These are phyloP conservation scores for Kurtzmaniella fragi DNA, from an alignment of 805 yeast genomes.

Conservation along the genomic window DNA sequence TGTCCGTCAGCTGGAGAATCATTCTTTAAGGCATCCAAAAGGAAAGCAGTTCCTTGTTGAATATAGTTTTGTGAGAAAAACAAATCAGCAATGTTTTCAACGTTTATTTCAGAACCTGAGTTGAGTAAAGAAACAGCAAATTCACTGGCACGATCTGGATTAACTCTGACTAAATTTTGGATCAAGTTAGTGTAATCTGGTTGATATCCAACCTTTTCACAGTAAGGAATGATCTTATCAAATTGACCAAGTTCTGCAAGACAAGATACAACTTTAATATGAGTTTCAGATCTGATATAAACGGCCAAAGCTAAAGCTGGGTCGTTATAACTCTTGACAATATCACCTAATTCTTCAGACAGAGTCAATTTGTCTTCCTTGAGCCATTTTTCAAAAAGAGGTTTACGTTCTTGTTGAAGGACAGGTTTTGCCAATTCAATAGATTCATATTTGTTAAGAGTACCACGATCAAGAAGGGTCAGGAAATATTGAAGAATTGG, in stretches of 20 bases:
- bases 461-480: slow-evolving; percentile 85
- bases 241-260: slow-evolving; percentile 95
- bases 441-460: slow-evolving; percentile 88
- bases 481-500: slow-evolving; percentile 92
- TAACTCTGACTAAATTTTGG: slow-evolving; percentile 84
- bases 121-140: slow-evolving; percentile 84
- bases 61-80: slow-evolving; percentile 90
- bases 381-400: slow-evolving; percentile 92
- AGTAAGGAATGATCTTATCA: slow-evolving; percentile 91
- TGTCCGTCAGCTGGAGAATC: slow-evolving; percentile 95
- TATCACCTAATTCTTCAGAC: slow-evolving; percentile 97
- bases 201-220: slow-evolving; percentile 79
- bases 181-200: slow-evolving; percentile 89
- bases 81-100: slow-evolving; percentile 86
- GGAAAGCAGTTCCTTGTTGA: slow-evolving; percentile 97
- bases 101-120: slow-evolving; percentile 59
- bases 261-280: slow-evolving; percentile 84
- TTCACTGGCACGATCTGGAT: slow-evolving; percentile 98
- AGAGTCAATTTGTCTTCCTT: slow-evolving; percentile 90
- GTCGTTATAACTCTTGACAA: slow-evolving; percentile 79
- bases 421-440: slow-evolving; percentile 94
- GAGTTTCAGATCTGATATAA: slow-evolving; percentile 75
- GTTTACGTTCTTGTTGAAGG: slow-evolving; percentile 90
- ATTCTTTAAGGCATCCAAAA: slow-evolving; percentile 89
- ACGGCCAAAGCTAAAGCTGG: slow-evolving; percentile 84